A percentile compares a stretch with the other conserved stretches of the same genome.
Evolutionary conservation across 352 stramenopile genomes (phyloP).

Genomic region (Ophiocytium majus): DNA sequence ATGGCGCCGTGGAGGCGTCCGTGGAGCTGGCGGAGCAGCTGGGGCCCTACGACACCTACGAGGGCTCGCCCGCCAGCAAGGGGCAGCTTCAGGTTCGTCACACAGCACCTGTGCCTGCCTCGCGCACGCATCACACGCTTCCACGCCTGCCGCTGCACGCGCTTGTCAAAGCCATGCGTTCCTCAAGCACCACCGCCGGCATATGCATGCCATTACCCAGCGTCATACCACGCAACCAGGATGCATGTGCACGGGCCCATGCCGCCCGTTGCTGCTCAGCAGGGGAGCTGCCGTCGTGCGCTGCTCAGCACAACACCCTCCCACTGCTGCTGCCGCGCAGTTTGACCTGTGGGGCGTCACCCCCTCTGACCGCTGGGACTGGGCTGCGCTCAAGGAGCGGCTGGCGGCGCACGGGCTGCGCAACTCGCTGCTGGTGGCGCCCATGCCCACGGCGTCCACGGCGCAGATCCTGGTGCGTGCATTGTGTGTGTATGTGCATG

Average conservation of each 20-base stretch:
- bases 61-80: constrained; percentile 90
- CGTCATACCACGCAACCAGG: too few relatives aligned
- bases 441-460: constrained; percentile 98
- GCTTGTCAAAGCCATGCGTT: too few relatives aligned
- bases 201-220: too few relatives aligned
- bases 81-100: constrained; percentile 72
- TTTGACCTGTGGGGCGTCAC: constrained; percentile 95
- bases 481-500: neutral
- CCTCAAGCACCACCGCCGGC: too few relatives aligned
- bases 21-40: constrained; percentile 83
- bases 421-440: constrained; percentile 97
- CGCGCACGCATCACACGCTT: too few relatives aligned
- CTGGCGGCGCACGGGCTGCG: constrained; percentile 90
- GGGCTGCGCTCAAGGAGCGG: constrained; percentile 76
- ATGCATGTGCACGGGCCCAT: too few relatives aligned
- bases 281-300: too few relatives aligned
- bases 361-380: constrained; percentile 80
- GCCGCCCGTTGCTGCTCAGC: too few relatives aligned
- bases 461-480: constrained; percentile 87
- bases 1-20: constrained; percentile 88
- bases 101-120: neutral
- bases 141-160: too few relatives aligned
- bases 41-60: constrained; percentile 93
- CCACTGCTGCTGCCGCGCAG: constrained; percentile 64
- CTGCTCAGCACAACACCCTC: too few relatives aligned